These are phyloP conservation scores for Pisolithus tinctorius DNA, from an alignment of 768 basidiomycete species.

Conservation along the genomic window DNA sequence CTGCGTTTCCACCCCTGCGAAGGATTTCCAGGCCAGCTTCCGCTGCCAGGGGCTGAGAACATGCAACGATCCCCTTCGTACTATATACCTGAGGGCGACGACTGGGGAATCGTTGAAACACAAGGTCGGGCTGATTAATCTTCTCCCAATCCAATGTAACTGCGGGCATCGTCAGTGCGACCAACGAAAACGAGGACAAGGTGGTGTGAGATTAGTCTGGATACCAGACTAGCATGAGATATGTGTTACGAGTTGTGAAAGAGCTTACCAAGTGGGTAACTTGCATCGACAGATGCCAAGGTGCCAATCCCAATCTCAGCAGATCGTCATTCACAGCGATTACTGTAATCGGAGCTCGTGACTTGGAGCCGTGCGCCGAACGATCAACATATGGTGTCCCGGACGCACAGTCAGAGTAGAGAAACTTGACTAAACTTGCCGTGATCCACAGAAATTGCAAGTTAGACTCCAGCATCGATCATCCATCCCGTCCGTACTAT, in stretches of 20 bases:
- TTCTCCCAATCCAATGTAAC: conserved; percentile 48
- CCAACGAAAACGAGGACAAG: background rate
- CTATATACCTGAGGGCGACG: conserved; percentile 84
- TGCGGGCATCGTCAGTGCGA: conserved; percentile 15
- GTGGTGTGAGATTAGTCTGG: background rate
- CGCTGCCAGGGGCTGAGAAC: conserved; percentile 86
- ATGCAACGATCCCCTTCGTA: conserved; percentile 81
- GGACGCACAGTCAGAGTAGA: too few relatives aligned
- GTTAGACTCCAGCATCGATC: background rate
- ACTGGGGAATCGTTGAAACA: conserved; percentile 70
- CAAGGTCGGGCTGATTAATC: conserved; percentile 59
- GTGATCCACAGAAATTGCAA: too few relatives aligned
- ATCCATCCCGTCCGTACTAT: conserved; percentile 31
- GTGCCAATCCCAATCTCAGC: too few relatives aligned
- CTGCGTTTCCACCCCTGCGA: conserved; percentile 92
- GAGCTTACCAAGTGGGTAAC: too few relatives aligned
- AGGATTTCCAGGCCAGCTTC: conserved; percentile 91
- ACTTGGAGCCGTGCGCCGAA: too few relatives aligned
- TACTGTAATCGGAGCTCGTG: too few relatives aligned
- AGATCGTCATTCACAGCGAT: too few relatives aligned
- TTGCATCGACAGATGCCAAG: too few relatives aligned
- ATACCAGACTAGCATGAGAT: background rate
- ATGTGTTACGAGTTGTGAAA: too few relatives aligned
- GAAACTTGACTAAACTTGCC: too few relatives aligned
- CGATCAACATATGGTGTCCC: too few relatives aligned